phyloP scores from a whole-genome alignment of 202 grass and related monocot genomes.

The Panicum hallii region DNA sequence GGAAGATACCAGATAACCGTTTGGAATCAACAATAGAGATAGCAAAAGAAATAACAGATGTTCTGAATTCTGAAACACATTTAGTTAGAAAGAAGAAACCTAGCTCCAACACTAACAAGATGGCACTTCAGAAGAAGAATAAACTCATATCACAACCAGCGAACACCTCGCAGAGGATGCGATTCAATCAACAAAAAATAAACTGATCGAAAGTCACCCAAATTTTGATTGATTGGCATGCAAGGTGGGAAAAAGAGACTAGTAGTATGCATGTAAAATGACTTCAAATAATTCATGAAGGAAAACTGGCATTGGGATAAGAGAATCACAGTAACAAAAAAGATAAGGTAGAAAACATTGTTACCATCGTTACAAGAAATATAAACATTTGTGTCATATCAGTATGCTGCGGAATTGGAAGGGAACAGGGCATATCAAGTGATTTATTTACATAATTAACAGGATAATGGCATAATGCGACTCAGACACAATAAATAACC shows the following conservation, averaged over 20 bases:
- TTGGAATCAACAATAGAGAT: conserved; percentile 21
- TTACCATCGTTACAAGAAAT: conserved; percentile 8
- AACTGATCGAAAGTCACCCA: conserved; percentile 14
- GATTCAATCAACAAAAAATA: conserved; percentile 26
- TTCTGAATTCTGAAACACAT: conserved; percentile 24
- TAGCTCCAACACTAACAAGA: conserved; percentile 35
- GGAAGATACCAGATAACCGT: not conserved
- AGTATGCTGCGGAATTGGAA: not conserved
- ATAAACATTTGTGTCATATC: conserved; percentile 17
- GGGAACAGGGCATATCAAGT: conserved; percentile 7
- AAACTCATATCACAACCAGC: conserved; percentile 22
- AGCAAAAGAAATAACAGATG: conserved; percentile 13
- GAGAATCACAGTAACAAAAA: not conserved
- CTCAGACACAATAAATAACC: conserved; percentile 28
- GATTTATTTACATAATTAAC: conserved; percentile 18
- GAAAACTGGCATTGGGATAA: conserved; percentile 29
- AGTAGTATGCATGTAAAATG: conserved; percentile 23
- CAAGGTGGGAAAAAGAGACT: conserved; percentile 17
- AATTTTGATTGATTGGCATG: conserved; percentile 10
- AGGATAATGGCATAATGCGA: conserved; percentile 28
- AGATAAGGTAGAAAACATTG: conserved; percentile 31
- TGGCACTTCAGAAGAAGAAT: conserved; percentile 11
- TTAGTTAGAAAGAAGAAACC: conserved; percentile 27
- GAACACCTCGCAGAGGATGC: conserved; percentile 9
- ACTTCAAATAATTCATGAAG: conserved; percentile 31